Base-by-base conservation (phyloP, 2,329 filamentous ascomycete species). In the Fusarium sp. region DNA sequence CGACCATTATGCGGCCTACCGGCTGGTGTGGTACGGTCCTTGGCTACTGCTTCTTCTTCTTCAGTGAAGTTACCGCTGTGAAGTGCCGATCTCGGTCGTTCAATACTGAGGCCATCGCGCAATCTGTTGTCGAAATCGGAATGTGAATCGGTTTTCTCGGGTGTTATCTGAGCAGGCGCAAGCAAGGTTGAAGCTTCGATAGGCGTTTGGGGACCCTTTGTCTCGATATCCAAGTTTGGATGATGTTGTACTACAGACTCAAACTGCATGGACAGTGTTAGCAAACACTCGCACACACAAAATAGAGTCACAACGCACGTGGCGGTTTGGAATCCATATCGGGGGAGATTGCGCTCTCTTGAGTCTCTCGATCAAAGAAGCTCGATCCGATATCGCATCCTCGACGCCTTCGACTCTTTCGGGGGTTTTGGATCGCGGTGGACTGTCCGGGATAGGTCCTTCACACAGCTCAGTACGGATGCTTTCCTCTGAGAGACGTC, bases 351-450 rank as follows among this genome's bases (percentile, higher is more conserved):
- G 90, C 32, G 89, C 89, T 78, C 88, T 89, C 82, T 98, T 98
- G 71, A 98, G 86, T 69, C 90, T 87, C 79, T 94, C 88, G 60
- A 98, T 98, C 73, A 97, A 83, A 79, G 94, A 91, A 60, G 89
- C 89, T 69, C 94, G 87, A 78, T 93, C 89, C 20, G 84, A 85
- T 37, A 83, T 84, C 14, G 81, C 74, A 27, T 62, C 63, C 18
- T 75, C 76, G 48, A 75, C 74, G 50, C 74, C 72, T 25, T 77
- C 72, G 32, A 27, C 59, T 55, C 47, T 64, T 18, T 64, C 68
- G 9, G 74, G 73, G 14, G 69, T 72, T 25, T 64, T 46, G 12
- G 78, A 69, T 32, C 60, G 71, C 27, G 56, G 65, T 18, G 82
- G 82, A 50, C 79, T 83, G 47, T 86, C 84, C 27, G 77, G 78